Percentiles rank a stretch among this genome's conserved stretches.
phyloP scores from a whole-genome alignment of 2,329 filamentous ascomycete genomes.

The Colletotrichum cereale region DNA sequence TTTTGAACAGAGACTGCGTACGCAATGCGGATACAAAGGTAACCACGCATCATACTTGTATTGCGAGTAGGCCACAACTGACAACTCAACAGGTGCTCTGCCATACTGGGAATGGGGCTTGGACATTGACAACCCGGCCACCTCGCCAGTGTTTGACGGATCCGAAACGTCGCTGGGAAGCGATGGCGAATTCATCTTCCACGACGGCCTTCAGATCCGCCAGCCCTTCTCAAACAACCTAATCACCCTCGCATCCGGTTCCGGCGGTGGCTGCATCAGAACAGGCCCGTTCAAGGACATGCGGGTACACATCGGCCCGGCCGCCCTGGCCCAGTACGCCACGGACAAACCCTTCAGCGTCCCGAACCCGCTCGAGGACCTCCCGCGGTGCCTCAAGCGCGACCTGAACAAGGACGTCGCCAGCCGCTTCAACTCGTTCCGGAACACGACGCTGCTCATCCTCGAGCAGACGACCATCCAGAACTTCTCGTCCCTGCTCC shows the following conservation, averaged over 20 bases:
- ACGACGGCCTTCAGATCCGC: constrained; percentile 42
- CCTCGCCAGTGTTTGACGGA: constrained; percentile 56
- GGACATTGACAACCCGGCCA: constrained; percentile 45
- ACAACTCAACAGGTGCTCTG: constrained; percentile 22
- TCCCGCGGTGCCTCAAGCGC: constrained; percentile 58
- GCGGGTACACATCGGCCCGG: constrained; percentile 55
- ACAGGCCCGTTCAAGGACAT: constrained; percentile 55
- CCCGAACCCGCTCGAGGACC: constrained; percentile 49
- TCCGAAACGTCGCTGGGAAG: constrained; percentile 54
- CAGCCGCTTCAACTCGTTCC: constrained; percentile 42
- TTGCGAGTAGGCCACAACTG: not conserved
- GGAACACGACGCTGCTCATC: constrained; percentile 49
- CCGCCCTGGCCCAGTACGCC: constrained; percentile 32
- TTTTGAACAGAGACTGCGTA: constrained; percentile 39
- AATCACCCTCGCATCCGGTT: constrained; percentile 56
- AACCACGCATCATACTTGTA: not conserved
- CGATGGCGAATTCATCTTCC: constrained; percentile 51
- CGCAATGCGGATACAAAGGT: constrained; percentile 40
- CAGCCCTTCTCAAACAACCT: constrained; percentile 34
- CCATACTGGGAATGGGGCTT: constrained; percentile 42
- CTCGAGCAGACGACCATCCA: constrained; percentile 42
- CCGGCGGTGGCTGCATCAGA: constrained; percentile 61
- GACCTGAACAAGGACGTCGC: constrained; percentile 48
- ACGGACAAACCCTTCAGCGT: constrained; percentile 41
- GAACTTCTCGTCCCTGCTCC: constrained; percentile 52